Conservation (phyloP, 352 stramenopile species). For the Phytophthora colocasiae region DNA sequence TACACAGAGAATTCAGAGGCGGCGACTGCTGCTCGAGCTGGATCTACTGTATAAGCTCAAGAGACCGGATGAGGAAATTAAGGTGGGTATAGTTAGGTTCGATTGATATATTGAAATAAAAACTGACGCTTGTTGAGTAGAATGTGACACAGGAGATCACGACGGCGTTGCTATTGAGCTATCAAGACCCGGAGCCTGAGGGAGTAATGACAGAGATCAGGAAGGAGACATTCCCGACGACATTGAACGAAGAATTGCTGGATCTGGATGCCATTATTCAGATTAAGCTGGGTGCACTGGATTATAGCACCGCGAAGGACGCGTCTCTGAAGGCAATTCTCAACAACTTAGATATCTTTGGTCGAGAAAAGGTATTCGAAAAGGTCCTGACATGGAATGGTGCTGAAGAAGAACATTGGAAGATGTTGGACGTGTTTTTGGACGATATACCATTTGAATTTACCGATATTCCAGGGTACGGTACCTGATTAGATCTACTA, state of each 20-base stretch:
- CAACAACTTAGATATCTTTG: constrained; percentile 25
- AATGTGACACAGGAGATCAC: constrained; percentile 32
- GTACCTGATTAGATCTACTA: background rate
- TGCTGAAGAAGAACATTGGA: constrained; percentile 23
- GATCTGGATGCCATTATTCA: constrained; percentile 32
- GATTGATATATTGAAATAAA: background rate
- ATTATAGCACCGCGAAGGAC: constrained; percentile 9
- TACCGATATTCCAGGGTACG: constrained; percentile 47
- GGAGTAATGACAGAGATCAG: constrained; percentile 22
- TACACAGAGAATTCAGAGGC: constrained; percentile 39
- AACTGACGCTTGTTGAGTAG: constrained; percentile 16
- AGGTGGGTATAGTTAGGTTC: constrained; percentile 15
- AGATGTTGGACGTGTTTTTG: constrained; percentile 47
- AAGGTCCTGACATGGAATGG: constrained; percentile 26
- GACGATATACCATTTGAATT: constrained; percentile 50
- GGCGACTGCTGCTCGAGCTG: constrained; percentile 47
- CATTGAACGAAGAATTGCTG: constrained; percentile 22
- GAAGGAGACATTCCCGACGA: constrained; percentile 34
- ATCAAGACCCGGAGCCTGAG: constrained; percentile 34
- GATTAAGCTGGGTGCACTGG: constrained; percentile 18
- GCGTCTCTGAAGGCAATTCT: constrained; percentile 14
- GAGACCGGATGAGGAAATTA: constrained; percentile 27
- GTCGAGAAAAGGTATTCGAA: constrained; percentile 36
- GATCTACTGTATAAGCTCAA: constrained; percentile 46
- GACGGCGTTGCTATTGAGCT: constrained; percentile 26